Base-by-base conservation (phyloP, 495 filamentous ascomycete species). In the Rusavskia elegans region DNA sequence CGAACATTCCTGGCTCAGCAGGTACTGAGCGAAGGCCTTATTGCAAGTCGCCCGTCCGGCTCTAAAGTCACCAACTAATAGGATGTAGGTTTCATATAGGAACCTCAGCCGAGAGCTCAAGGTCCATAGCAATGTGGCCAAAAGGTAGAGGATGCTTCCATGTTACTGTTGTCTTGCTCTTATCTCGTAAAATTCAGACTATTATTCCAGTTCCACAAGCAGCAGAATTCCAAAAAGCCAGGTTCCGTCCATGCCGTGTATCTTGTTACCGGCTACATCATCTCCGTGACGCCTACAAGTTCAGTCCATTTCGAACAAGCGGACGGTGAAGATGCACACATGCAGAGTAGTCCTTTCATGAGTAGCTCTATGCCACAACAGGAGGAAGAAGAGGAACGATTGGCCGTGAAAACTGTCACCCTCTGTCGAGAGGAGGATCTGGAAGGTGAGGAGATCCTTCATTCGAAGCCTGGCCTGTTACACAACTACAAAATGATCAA, bases 161-260 rank as follows among this genome's bases (percentile, higher is more conserved):
- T 32, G 17, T 45, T 35, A 8, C 40, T 49, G 51, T 19, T 45
- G 30, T 32, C 11, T 46, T 17, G 51, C 49, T 11, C 53, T 55
- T 27, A 46, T 38, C 9, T 32, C n/a, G 42, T 56, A n/a, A 27
- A 27, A 36, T 32, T 45, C 25, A 56, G 89, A 59, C 89, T 96
- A 75, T 80, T 98, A 1, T 94, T 81, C 65, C 89, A 95, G 14
- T 97, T 95, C 58, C 76, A 96, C 64, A 70, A 68, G 45, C 75
- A 68, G 42, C 83, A 95, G 69, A 95, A 90, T 66, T 72, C 70
- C 32, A 87, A 83, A 62, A 84, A 79, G 42, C 79, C 87, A 0
- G 73, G 75, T 13, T 77, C 74, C 36, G 73, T 97, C 38, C 80
- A 89, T 68, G 90, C 92, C 51, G 95, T 87, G 17, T 98, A 95